A percentile compares a stretch with the other conserved stretches of the same genome.
These are phyloP conservation scores for Neophaeococcomyces aloes DNA, from an alignment of 2,329 filamentous ascomycete genomes.

Conservation along the genomic window DNA sequence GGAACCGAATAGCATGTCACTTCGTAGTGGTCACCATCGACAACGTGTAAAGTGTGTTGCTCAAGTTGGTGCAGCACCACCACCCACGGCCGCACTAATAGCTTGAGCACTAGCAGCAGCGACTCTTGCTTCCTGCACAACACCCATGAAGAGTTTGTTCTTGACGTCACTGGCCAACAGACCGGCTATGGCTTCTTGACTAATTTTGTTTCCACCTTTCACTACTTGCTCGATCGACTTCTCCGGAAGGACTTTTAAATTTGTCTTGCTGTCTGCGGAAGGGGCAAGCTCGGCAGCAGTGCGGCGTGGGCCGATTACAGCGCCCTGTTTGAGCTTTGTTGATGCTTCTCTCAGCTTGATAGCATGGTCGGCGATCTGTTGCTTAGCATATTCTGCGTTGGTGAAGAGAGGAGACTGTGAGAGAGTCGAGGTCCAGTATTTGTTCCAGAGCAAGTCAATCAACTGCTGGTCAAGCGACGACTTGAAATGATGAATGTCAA, in stretches of 20 bases:
- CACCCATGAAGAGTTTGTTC: slow-evolving; percentile 39
- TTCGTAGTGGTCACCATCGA: not conserved
- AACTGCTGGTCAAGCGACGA: slow-evolving; percentile 79
- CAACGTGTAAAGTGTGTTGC: too few species aligned
- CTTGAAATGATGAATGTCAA: slow-evolving; percentile 91
- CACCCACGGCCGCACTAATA: slow-evolving; percentile 10
- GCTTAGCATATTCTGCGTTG: slow-evolving; percentile 85
- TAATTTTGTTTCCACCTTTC: slow-evolving; percentile 47
- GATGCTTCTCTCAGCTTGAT: slow-evolving; percentile 65
- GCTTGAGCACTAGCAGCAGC: slow-evolving; percentile 13
- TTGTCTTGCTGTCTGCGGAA: slow-evolving; percentile 17
- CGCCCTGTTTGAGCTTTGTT: slow-evolving; percentile 28
- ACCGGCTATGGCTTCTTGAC: slow-evolving; percentile 43
- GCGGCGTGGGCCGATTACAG: slow-evolving; percentile 6
- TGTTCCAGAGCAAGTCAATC: slow-evolving; percentile 88
- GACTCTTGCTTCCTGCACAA: slow-evolving; percentile 24
- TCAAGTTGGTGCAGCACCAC: slow-evolving; percentile 3
- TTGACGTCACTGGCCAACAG: slow-evolving; percentile 41
- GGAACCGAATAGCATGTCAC: too few species aligned
- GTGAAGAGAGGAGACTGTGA: slow-evolving; percentile 82
- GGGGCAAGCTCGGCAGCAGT: slow-evolving; percentile 18
- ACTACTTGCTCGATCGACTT: slow-evolving; percentile 44
- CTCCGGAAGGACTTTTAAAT: slow-evolving; percentile 29
- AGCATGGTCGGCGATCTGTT: slow-evolving; percentile 80
- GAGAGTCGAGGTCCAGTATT: slow-evolving; percentile 96